Evolutionary conservation across 495 filamentous ascomycete genomes (phyloP), one percentile per base, ranked within the genome.

Genomic region (Pseudotulostoma volvatum): DNA sequence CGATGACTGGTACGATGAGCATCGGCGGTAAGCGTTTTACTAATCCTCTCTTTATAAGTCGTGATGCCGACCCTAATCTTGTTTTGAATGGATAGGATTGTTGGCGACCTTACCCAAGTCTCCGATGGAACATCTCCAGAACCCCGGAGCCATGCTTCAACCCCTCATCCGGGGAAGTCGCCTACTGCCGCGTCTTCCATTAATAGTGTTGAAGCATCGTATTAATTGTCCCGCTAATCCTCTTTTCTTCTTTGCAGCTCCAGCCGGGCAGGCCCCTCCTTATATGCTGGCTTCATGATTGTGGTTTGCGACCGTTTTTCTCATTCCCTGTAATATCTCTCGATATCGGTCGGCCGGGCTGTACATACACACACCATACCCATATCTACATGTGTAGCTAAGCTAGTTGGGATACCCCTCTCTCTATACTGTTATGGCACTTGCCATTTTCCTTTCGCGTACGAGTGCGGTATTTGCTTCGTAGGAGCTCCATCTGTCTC

Each of bases 1-100:
- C 39, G 61, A 64, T 40, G 63, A 64, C 38, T 67, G 60, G 61
- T 58, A 61, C 37, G 57, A 57, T 39, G 63, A 67, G 37, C 61
- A 67, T 39, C 53, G 50, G 40, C 60, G 55, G 63, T 67, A 38
- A 52, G 57, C 47, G 16, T 18, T n/a, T 15, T 15, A 5, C 19
- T 15, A 13, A 4, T 19, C 36, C 31, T 13, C 30, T 20, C 7
- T 30, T 3, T 32, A 20, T 19, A 34, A 31, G 20, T 38, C n/a
- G 18, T 21, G 8, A 42, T 19, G 23, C 4, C 19, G 20, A 34
- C 23, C n/a, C 11, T 34, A 40, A 40, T 25, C 9, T 37, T 8
- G 4, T 32, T 23, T 14, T 30, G 15, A 4, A 7, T 1, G 28
- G 18, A 28, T 40, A 67, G 63, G 47, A 52, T 67, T 25, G 49